Percentiles rank a stretch among this genome's conserved stretches.
phyloP scores from a whole-genome alignment of 257 asterid genomes.

The Forsythia suspensa region DNA sequence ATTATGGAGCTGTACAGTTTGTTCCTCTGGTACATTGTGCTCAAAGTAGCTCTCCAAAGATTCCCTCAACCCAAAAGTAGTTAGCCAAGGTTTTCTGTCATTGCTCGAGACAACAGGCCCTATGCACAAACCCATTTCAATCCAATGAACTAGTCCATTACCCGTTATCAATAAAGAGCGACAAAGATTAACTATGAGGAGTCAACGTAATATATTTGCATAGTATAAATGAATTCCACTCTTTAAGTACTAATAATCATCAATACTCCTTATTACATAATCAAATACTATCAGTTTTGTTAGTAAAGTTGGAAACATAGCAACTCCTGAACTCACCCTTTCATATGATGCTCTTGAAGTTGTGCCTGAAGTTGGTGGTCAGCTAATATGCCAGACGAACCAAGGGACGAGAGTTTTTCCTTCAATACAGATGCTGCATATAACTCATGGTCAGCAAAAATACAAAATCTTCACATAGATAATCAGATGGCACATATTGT shows the following conservation, averaged over 20 bases:
- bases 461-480: conserved; percentile 3
- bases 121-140: not conserved
- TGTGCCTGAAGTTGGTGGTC: conserved; percentile 99
- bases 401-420: conserved; percentile 95
- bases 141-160: not conserved
- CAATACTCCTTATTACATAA: not conserved
- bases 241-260: not conserved
- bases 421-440: conserved; percentile 87
- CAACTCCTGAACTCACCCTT: conserved; percentile 67
- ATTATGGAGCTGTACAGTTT: not conserved
- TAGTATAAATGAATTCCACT: not conserved
- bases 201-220: not conserved
- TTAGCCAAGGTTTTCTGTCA: not conserved
- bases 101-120: not conserved
- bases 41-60: not conserved
- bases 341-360: conserved; percentile 89
- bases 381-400: conserved; percentile 98
- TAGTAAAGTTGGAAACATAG: not conserved
- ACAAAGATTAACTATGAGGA: not conserved
- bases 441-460: conserved; percentile 27
- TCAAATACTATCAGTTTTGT: not conserved
- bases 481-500: not conserved
- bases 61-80: not conserved
- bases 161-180: not conserved
- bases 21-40: not conserved